Percentiles rank a stretch among this genome's conserved stretches.
Conservation (phyloP, 169 alveolate species). For the Eimeria brunetti region DNA sequence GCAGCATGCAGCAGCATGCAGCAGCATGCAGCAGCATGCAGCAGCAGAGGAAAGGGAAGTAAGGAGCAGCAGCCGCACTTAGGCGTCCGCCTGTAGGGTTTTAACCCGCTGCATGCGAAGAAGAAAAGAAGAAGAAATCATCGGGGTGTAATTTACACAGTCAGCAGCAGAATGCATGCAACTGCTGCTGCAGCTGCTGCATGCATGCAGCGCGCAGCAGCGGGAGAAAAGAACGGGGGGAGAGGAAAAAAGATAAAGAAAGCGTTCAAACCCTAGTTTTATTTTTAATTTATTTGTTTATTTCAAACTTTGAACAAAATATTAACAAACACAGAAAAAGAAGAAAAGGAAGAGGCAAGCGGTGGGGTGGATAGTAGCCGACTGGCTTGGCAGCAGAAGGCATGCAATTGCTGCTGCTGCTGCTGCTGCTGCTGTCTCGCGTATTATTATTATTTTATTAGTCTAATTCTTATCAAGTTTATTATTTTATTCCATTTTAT, state of each 20-base stretch:
- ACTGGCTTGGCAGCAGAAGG: slow-evolving; percentile 21
- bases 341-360: not conserved
- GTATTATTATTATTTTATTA: not conserved
- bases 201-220: not conserved
- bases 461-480: not conserved
- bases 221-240: not conserved
- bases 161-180: not conserved
- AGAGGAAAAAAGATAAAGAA: too few relatives aligned
- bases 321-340: not conserved
- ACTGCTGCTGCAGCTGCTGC: not conserved
- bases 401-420: slow-evolving; percentile 22
- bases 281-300: not conserved
- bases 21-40: too few relatives aligned
- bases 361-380: slow-evolving; percentile 40
- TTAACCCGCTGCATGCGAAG: not conserved
- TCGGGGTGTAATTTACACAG: not conserved
- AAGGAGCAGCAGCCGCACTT: slow-evolving; percentile 27
- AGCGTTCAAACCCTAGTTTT: too few relatives aligned
- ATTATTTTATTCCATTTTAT: not conserved
- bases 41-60: too few relatives aligned
- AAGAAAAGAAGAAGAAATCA: not conserved
- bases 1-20: too few relatives aligned
- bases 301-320: not conserved
- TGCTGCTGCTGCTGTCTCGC: not conserved
- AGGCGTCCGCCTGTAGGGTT: slow-evolving; percentile 22